A percentile compares a stretch with the other conserved stretches of the same genome.
Conservation (phyloP, 169 alveolate genomes). For the Plasmodium sp. region DNA sequence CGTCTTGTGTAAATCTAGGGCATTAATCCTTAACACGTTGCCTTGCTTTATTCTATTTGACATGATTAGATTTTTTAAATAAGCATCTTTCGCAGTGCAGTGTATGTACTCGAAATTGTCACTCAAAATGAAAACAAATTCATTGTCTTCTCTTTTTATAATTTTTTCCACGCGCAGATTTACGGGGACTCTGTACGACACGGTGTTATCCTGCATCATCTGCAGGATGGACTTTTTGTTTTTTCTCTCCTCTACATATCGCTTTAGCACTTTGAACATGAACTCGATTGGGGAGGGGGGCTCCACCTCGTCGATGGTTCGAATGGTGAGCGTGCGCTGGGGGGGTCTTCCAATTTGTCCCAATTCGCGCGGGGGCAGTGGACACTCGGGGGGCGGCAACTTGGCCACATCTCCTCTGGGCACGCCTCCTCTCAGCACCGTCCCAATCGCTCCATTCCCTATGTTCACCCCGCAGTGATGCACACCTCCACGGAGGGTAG, state of each 20-base stretch:
- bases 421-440: neutral
- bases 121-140: conserved; percentile 48
- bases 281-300: conserved; percentile 67
- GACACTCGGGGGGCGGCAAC: neutral
- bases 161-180: conserved; percentile 61
- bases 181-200: conserved; percentile 30
- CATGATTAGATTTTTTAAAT: conserved; percentile 25
- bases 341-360: neutral
- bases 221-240: conserved; percentile 58
- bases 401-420: neutral
- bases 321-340: neutral
- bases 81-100: conserved; percentile 26
- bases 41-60: conserved; percentile 42
- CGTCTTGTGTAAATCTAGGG: conserved; percentile 15
- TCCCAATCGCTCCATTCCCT: too few species aligned
- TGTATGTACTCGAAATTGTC: conserved; percentile 66
- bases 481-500: too few species aligned
- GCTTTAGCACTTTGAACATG: conserved; percentile 47
- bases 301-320: conserved; percentile 42
- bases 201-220: conserved; percentile 19
- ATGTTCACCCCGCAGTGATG: too few species aligned
- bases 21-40: conserved; percentile 34
- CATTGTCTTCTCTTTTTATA: neutral
- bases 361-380: neutral
- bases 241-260: conserved; percentile 50